Evolutionary conservation across 148 eudicot genomes (phyloP).

Genomic region (Beta vulgaris): DNA sequence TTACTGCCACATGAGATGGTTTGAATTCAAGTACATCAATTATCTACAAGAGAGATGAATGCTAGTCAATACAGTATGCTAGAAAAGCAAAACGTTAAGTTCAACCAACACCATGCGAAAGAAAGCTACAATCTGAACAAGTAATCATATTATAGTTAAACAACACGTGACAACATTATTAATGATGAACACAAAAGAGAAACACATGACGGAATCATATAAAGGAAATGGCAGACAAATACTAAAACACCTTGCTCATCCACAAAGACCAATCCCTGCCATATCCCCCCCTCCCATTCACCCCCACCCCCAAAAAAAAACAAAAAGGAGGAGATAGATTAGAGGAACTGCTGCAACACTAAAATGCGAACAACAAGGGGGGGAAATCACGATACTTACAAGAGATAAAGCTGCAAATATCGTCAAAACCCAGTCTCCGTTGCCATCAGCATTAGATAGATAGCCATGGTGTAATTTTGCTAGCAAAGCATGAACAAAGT

Average conservation of each 20-base stretch:
- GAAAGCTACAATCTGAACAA: not conserved
- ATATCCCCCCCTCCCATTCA: no score
- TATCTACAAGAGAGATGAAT: slow-evolving; percentile 57
- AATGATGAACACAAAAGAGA: not conserved
- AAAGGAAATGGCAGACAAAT: not conserved
- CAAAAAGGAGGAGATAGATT: not conserved
- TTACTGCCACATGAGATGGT: slow-evolving; percentile 96
- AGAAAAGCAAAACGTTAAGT: not conserved
- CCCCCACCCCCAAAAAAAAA: not conserved
- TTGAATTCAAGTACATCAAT: slow-evolving; percentile 85
- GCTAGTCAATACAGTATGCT: slow-evolving; percentile 6
- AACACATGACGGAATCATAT: not conserved
- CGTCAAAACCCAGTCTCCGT: slow-evolving; percentile 98
- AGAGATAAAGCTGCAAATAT: slow-evolving; percentile 84
- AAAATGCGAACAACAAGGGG: not conserved
- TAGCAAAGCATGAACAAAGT: slow-evolving; percentile 29
- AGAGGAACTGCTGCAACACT: not conserved
- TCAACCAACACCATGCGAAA: not conserved
- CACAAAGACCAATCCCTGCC: not conserved
- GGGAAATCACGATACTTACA: slow-evolving; percentile 43
- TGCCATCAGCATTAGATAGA: slow-evolving; percentile 92
- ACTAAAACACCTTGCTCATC: not conserved
- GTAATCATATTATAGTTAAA: not conserved
- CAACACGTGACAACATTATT: not conserved
- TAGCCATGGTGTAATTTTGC: slow-evolving; percentile 92